phyloP scores from a whole-genome alignment of 208 protist species.

The Porcisia deanei region DNA sequence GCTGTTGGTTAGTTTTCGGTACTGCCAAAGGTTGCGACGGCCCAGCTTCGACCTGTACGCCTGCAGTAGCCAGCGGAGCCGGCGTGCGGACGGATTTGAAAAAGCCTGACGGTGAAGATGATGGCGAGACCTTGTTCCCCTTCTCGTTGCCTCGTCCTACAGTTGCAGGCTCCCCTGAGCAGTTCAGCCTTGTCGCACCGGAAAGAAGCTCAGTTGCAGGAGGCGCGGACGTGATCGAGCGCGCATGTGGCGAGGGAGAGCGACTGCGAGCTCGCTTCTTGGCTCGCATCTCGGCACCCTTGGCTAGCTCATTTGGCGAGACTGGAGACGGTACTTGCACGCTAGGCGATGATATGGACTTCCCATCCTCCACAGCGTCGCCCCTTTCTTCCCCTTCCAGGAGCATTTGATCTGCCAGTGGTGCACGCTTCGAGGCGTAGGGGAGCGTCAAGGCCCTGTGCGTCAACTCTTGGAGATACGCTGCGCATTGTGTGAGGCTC shows the following conservation, averaged over 20 bases:
- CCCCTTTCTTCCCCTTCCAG: background rate
- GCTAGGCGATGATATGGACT: background rate
- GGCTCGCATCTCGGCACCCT: background rate
- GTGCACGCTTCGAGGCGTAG: background rate
- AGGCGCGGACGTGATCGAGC: background rate
- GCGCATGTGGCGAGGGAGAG: background rate
- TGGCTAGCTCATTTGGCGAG: background rate
- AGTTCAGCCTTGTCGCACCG: background rate
- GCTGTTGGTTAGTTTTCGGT: background rate
- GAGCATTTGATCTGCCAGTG: background rate
- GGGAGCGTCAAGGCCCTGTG: background rate
- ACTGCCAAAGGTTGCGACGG: background rate
- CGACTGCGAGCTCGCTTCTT: slow-evolving; percentile 7
- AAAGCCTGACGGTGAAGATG: background rate
- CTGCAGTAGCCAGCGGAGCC: background rate
- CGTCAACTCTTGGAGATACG: slow-evolving; percentile 5
- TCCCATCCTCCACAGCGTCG: background rate
- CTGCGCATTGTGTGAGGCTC: slow-evolving; percentile 7
- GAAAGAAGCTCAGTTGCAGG: background rate
- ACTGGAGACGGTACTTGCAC: background rate
- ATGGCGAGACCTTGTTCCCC: background rate
- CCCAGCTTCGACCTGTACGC: slow-evolving; percentile 3
- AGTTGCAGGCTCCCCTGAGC: background rate
- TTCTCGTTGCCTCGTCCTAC: background rate
- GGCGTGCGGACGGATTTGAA: background rate